These are phyloP conservation scores for Aspergillus chevalieri DNA, from an alignment of 2,329 filamentous ascomycete genomes.

Conservation along the genomic window DNA sequence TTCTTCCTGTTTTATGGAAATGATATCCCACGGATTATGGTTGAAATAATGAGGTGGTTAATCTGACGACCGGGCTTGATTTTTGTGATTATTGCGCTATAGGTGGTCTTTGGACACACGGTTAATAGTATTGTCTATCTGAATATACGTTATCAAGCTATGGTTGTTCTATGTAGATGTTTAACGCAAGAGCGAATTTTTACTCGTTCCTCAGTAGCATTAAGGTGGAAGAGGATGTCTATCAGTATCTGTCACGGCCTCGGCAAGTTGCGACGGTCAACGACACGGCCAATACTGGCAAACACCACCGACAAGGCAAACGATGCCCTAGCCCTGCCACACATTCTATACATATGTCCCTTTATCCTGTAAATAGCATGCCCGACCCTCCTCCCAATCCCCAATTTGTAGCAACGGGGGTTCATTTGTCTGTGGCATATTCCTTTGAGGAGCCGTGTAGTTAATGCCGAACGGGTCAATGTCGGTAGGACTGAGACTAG, in stretches of 20 bases:
- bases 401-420: too few relatives aligned
- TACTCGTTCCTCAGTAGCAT: too few relatives aligned
- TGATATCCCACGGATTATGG: constrained; percentile 9
- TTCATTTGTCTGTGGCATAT: not conserved
- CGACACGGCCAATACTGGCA: too few relatives aligned
- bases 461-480: not conserved
- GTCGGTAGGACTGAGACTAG: not conserved
- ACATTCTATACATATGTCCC: too few relatives aligned
- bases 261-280: too few relatives aligned
- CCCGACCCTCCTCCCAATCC: too few relatives aligned
- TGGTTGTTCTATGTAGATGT: not conserved
- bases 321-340: too few relatives aligned
- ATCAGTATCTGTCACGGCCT: too few relatives aligned
- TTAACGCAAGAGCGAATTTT: too few relatives aligned
- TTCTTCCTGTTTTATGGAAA: constrained; percentile 9
- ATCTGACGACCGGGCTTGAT: not conserved
- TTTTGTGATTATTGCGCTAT: not conserved
- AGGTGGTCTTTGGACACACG: not conserved
- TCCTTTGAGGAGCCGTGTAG: not conserved
- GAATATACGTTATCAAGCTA: not conserved
- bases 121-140: not conserved
- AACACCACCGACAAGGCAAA: too few relatives aligned
- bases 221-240: too few relatives aligned
- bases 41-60: constrained; percentile 12
- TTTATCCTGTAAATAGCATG: too few relatives aligned